Conservation (phyloP, 805 yeast species). For the Priceomyces carsonii region DNA sequence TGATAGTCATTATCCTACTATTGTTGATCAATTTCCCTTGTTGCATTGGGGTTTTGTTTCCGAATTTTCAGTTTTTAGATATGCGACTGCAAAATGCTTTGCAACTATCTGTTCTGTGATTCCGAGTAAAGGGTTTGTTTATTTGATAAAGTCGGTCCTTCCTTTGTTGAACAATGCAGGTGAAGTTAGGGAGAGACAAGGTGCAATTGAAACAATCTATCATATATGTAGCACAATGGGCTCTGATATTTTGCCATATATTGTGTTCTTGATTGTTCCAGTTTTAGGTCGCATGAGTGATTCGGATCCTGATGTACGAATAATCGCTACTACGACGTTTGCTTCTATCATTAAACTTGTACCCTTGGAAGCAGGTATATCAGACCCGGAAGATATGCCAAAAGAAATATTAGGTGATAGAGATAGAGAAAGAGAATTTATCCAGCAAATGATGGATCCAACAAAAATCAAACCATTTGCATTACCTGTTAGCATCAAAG, state of each 20-base stretch:
- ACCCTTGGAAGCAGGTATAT: conserved; percentile 96
- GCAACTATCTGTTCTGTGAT: conserved; percentile 72
- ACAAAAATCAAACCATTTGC: conserved; percentile 83
- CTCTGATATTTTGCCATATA: conserved; percentile 84
- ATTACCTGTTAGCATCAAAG: conserved; percentile 88
- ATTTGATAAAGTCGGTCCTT: conserved; percentile 71
- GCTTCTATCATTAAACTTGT: conserved; percentile 94
- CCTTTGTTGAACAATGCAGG: conserved; percentile 82
- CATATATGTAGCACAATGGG: conserved; percentile 88
- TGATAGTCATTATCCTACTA: conserved; percentile 45
- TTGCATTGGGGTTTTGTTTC: conserved; percentile 64
- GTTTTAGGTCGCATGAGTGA: conserved; percentile 98
- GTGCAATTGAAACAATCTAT: conserved; percentile 88
- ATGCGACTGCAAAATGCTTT: conserved; percentile 86
- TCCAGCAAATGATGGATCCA: conserved; percentile 98
- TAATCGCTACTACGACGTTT: conserved; percentile 91
- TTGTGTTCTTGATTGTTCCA: conserved; percentile 93
- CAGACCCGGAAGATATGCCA: conserved; percentile 93
- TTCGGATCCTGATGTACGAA: conserved; percentile 81
- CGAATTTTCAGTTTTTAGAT: conserved; percentile 78
- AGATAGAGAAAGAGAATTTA: conserved; percentile 90
- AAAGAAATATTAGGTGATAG: conserved; percentile 80
- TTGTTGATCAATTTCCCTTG: conserved; percentile 41
- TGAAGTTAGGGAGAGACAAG: conserved; percentile 74
- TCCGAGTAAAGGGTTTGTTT: conserved; percentile 73